These are phyloP conservation scores for Alternaria rosae DNA, from an alignment of 2,329 filamentous ascomycete genomes.

Conservation along the genomic window DNA sequence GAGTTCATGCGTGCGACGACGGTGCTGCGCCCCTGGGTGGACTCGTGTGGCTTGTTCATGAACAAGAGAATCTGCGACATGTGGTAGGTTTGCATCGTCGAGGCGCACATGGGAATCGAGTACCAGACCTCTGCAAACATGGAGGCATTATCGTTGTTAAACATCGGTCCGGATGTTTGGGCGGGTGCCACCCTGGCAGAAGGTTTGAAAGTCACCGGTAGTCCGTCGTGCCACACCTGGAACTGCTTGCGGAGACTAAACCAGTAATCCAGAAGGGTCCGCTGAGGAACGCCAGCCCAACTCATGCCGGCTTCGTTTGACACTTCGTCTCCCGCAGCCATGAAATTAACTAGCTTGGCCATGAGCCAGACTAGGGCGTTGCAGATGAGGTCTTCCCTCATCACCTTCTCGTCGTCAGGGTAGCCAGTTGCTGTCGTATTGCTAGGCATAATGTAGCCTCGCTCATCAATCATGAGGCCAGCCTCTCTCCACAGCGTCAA, in stretches of 20 bases:
- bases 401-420: slow-evolving; percentile 56
- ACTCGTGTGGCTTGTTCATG: slow-evolving; percentile 66
- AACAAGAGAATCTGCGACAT: slow-evolving; percentile 69
- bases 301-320: slow-evolving; percentile 47
- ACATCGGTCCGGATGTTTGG: slow-evolving; percentile 30
- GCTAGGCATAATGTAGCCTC: slow-evolving; percentile 60
- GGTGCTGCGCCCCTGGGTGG: slow-evolving; percentile 60
- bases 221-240: slow-evolving; percentile 64
- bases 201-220: slow-evolving; percentile 67
- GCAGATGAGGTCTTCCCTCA: slow-evolving; percentile 69
- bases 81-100: slow-evolving; percentile 71
- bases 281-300: slow-evolving; percentile 58
- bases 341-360: slow-evolving; percentile 71
- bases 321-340: slow-evolving; percentile 64
- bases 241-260: slow-evolving; percentile 63
- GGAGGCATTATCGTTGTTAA: slow-evolving; percentile 42
- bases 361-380: slow-evolving; percentile 72
- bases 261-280: slow-evolving; percentile 62
- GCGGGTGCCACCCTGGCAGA: slow-evolving; percentile 59
- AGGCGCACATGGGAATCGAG: slow-evolving; percentile 68
- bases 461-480: slow-evolving; percentile 64
- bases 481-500: slow-evolving; percentile 70
- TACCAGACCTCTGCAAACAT: slow-evolving; percentile 68
- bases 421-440: slow-evolving; percentile 51
- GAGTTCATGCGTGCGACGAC: slow-evolving; percentile 63